Conservation (phyloP, 768 basidiomycete species). For the Tylopilus rubrobrunneus region DNA sequence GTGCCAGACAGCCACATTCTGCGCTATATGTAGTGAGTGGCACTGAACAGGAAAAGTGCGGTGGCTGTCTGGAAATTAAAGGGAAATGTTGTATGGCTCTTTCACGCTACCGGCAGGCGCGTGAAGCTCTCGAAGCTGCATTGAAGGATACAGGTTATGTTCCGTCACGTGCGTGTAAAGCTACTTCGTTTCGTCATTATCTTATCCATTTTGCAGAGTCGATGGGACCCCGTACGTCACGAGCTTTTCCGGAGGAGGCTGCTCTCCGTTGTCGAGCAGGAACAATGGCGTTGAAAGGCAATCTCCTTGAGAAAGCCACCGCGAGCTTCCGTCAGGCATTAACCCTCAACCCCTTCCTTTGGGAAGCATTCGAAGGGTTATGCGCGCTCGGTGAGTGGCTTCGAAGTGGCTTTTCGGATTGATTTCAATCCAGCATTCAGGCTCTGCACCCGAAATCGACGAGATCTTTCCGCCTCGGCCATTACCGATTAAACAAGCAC, state of each 20-base stretch:
- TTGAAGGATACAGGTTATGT: constrained; percentile 49
- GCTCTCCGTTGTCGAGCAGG: constrained; percentile 76
- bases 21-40: constrained; percentile 68
- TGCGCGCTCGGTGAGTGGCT: constrained; percentile 63
- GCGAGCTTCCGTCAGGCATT: constrained; percentile 70
- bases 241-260: constrained; percentile 66
- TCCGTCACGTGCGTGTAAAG: constrained; percentile 50
- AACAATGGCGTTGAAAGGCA: constrained; percentile 71
- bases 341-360: constrained; percentile 70
- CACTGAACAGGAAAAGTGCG: constrained; percentile 57
- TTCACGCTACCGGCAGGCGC: constrained; percentile 74
- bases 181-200: constrained; percentile 2
- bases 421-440: constrained; percentile 36
- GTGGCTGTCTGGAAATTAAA: constrained; percentile 77
- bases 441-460: constrained; percentile 67
- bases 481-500: constrained; percentile 48
- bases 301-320: constrained; percentile 70
- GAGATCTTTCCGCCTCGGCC: constrained; percentile 66
- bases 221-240: constrained; percentile 48
- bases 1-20: constrained; percentile 67
- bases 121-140: constrained; percentile 64
- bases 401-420: constrained; percentile 2
- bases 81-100: constrained; percentile 69
- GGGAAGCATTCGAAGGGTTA: constrained; percentile 91
- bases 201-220: constrained; percentile 43